phyloP scores from a whole-genome alignment of 768 basidiomycete species.

The Pseudohyphozyma bogoriensis region DNA sequence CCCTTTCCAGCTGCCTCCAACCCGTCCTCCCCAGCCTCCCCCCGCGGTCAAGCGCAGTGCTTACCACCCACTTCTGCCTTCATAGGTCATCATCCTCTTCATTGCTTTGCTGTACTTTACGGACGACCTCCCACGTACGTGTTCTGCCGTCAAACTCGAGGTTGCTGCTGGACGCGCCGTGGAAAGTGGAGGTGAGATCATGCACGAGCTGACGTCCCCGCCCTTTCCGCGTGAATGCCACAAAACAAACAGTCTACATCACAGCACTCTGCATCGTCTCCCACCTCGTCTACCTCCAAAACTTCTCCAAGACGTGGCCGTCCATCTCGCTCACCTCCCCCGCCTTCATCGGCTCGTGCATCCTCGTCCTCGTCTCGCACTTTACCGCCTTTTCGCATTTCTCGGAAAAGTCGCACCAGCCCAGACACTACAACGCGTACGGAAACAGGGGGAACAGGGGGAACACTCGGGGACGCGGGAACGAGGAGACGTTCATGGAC shows the following conservation, averaged over 20 bases:
- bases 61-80: background rate
- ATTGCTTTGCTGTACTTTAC: constrained; percentile 67
- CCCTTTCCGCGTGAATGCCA: too few species aligned
- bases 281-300: constrained; percentile 64
- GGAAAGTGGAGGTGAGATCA: too few species aligned
- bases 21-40: background rate
- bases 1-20: background rate
- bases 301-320: constrained; percentile 84
- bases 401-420: constrained; percentile 39
- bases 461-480: background rate
- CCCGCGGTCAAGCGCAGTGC: too few species aligned
- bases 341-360: constrained; percentile 75
- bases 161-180: too few species aligned
- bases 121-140: constrained; percentile 73
- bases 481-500: constrained; percentile 39
- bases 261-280: constrained; percentile 69
- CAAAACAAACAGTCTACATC: constrained; percentile 40
- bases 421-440: constrained; percentile 22
- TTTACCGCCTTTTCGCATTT: constrained; percentile 98
- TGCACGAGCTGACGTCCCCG: too few species aligned
- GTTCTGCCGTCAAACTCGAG: too few species aligned
- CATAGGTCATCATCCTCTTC: constrained; percentile 63
- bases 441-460: too few species aligned
- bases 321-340: constrained; percentile 78
- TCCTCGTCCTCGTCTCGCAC: constrained; percentile 76